A percentile compares a stretch with the other conserved stretches of the same genome.
Evolutionary conservation across 768 basidiomycete species (phyloP).

Genomic region (Podaxis carcinomalis): DNA sequence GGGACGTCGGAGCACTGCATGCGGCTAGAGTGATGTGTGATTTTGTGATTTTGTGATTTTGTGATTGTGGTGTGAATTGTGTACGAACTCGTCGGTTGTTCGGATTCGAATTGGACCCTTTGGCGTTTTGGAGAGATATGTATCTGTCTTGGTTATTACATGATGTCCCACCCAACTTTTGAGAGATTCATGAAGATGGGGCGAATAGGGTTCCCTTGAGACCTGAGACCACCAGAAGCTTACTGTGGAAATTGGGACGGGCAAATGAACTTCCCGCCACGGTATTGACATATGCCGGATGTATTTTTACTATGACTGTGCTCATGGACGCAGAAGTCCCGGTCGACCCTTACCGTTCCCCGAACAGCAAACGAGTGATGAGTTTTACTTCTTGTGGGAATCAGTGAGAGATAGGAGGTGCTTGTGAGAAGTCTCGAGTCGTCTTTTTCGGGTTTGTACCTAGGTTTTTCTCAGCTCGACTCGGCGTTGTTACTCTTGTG

Average conservation of each 20-base stretch:
- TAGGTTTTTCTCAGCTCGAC: background rate
- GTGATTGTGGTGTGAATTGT: too few relatives aligned
- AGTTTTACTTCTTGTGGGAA: too few relatives aligned
- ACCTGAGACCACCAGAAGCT: too few relatives aligned
- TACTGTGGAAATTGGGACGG: background rate
- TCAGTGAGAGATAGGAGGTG: too few relatives aligned
- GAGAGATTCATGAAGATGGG: background rate
- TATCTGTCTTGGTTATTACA: background rate
- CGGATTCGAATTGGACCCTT: background rate
- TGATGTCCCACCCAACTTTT: background rate
- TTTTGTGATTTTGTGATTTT: too few relatives aligned
- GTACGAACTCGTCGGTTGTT: background rate
- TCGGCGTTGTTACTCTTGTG: too few relatives aligned
- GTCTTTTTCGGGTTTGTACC: background rate
- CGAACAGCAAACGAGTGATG: background rate
- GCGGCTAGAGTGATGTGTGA: background rate
- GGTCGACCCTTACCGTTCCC: background rate
- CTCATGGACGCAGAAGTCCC: background rate
- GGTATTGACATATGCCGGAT: background rate
- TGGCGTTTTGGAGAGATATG: background rate
- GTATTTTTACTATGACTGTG: background rate
- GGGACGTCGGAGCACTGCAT: background rate
- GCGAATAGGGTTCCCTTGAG: background rate
- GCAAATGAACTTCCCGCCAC: background rate
- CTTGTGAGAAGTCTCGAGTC: too few relatives aligned